Evolutionary conservation across 805 yeast genomes (phyloP).

Genomic region (Saturnispora sanitii): DNA sequence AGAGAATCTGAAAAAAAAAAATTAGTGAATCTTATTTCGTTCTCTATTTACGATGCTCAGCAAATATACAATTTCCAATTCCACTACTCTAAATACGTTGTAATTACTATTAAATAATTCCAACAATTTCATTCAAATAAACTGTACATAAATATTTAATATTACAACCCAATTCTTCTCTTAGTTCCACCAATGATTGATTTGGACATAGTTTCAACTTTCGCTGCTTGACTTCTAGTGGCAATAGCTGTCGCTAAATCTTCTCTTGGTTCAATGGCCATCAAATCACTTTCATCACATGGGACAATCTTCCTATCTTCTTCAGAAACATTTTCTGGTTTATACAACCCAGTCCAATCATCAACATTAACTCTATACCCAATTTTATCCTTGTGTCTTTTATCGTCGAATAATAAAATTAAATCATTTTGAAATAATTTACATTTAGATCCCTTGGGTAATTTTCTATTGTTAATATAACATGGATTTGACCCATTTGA

Average conservation of each 20-base stretch:
- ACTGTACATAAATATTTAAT: too few relatives aligned
- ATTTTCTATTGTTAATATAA: constrained; percentile 46
- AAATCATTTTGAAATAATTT: constrained; percentile 56
- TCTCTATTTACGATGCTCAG: too few relatives aligned
- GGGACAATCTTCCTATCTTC: not conserved
- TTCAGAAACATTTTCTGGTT: not conserved
- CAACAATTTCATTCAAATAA: too few relatives aligned
- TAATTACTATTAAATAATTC: too few relatives aligned
- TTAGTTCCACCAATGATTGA: not conserved
- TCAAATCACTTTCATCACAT: constrained; percentile 7
- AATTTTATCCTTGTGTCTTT: constrained; percentile 38
- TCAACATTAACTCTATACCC: constrained; percentile 43
- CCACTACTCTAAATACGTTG: too few relatives aligned
- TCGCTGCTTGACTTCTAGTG: not conserved
- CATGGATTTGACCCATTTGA: constrained; percentile 79
- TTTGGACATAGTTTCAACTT: not conserved
- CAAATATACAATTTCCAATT: too few relatives aligned
- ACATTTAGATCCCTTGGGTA: constrained; percentile 55
- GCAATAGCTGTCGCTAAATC: constrained; percentile 6
- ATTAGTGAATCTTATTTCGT: too few relatives aligned
- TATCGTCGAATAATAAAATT: constrained; percentile 58
- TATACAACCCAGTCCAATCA: constrained; percentile 49
- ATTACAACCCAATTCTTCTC: constrained; percentile 7
- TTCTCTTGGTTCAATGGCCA: constrained; percentile 8
- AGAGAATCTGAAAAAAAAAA: too few relatives aligned